Evolutionary conservation across 495 filamentous ascomycete species (phyloP).

Genomic region (Endocarpon pusillum): DNA sequence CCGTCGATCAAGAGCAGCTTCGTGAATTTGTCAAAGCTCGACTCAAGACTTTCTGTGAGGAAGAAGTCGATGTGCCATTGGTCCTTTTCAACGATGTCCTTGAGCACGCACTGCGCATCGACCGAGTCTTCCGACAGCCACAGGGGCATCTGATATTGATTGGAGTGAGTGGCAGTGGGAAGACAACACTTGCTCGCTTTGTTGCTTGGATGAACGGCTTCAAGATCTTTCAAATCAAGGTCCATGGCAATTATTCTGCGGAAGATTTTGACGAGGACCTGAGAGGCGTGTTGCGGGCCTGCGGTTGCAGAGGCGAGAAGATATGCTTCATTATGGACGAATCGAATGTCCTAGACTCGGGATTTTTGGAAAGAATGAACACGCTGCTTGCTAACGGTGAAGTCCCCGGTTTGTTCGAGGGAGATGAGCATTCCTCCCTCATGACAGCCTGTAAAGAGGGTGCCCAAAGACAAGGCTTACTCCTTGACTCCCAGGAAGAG

Average conservation of each 20-base stretch:
- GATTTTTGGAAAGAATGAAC: conserved; percentile 98
- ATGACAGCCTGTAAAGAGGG: conserved; percentile 99
- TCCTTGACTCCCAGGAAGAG: conserved; percentile 94
- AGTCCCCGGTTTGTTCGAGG: conserved; percentile 94
- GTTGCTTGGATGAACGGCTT: conserved; percentile 99
- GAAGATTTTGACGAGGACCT: conserved; percentile 98
- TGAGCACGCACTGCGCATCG: conserved; percentile 93
- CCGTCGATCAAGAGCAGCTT: conserved; percentile 83
- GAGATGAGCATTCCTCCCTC: conserved; percentile 83
- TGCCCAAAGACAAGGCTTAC: conserved; percentile 83
- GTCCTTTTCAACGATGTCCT: conserved; percentile 97
- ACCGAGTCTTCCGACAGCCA: conserved; percentile 94
- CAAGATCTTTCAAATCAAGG: conserved; percentile 98
- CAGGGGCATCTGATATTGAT: conserved; percentile 97
- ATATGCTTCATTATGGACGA: conserved; percentile 99
- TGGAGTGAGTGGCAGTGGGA: conserved; percentile 93
- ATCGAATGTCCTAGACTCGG: conserved; percentile 93
- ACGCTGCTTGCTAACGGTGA: conserved; percentile 95
- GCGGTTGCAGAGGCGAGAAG: conserved; percentile 95
- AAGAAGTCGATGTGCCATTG: conserved; percentile 95
- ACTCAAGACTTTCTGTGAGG: conserved; percentile 95
- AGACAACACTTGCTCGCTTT: conserved; percentile 93
- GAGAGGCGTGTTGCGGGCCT: conserved; percentile 77
- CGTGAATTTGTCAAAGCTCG: conserved; percentile 95
- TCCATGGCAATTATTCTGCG: conserved; percentile 94